A percentile compares a stretch with the other conserved stretches of the same genome.
phyloP scores from a whole-genome alignment of 2,329 filamentous ascomycete species.

The Phaeophleospora eucalypticola region DNA sequence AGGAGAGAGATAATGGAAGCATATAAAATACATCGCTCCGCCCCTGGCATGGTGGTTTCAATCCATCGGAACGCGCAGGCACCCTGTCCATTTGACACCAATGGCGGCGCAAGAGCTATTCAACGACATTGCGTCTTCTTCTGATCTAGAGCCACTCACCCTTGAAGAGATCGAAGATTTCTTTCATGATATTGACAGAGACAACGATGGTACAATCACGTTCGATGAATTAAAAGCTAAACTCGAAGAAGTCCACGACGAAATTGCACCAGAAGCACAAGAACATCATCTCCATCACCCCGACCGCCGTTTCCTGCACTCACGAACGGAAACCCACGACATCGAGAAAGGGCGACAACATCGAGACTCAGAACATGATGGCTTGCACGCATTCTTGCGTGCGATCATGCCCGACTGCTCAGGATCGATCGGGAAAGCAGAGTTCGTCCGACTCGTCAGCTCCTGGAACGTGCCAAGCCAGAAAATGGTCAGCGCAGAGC shows the following conservation, averaged over 20 bases:
- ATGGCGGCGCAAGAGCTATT: not conserved
- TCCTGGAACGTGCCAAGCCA: slow-evolving; percentile 57
- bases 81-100: no score
- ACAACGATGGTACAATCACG: slow-evolving; percentile 50
- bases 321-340: not conserved
- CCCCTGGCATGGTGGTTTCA: no score
- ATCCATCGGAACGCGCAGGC: no score
- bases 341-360: slow-evolving; percentile 8
- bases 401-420: slow-evolving; percentile 42
- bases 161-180: slow-evolving; percentile 52
- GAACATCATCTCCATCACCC: slow-evolving; percentile 44
- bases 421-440: slow-evolving; percentile 43
- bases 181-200: slow-evolving; percentile 50
- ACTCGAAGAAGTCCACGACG: slow-evolving; percentile 50
- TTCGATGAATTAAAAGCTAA: slow-evolving; percentile 52
- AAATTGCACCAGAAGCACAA: slow-evolving; percentile 47
- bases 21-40: no score
- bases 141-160: slow-evolving; percentile 27
- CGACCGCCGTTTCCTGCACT: slow-evolving; percentile 12
- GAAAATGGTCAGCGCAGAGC: slow-evolving; percentile 52
- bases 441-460: slow-evolving; percentile 54
- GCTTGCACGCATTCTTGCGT: slow-evolving; percentile 51
- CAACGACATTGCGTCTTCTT: not conserved
- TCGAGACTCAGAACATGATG: slow-evolving; percentile 19
- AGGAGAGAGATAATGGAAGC: no score